These are phyloP conservation scores for Aurantiochytrium sp. DNA, from an alignment of 108 stramenopile species.

Conservation along the genomic window DNA sequence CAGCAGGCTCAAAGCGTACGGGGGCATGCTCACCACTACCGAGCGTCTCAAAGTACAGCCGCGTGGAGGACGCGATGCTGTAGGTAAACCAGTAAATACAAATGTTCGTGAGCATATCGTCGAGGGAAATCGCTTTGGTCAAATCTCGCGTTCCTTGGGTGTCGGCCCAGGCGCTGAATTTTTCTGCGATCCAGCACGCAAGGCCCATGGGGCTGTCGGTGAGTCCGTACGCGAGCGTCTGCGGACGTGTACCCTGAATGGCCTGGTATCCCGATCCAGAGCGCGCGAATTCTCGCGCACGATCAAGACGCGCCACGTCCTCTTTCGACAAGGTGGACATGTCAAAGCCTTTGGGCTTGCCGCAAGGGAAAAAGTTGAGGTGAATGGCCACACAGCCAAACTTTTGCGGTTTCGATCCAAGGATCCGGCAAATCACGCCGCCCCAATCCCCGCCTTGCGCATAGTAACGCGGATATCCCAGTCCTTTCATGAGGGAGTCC, in stretches of 20 bases:
- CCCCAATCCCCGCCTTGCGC: constrained; percentile 1
- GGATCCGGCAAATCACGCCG: neutral
- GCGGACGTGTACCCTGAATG: neutral
- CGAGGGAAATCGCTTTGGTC: neutral
- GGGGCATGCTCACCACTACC: neutral
- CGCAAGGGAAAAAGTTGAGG: neutral
- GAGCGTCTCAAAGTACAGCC: neutral
- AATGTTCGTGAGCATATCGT: neutral
- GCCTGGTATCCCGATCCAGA: neutral
- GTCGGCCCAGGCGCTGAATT: constrained; percentile 4
- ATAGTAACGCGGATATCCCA: neutral
- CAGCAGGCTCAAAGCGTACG: neutral
- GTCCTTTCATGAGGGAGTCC: neutral
- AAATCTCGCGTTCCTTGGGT: neutral
- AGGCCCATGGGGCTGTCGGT: neutral
- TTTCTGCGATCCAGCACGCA: constrained; percentile 4
- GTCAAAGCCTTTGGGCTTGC: neutral
- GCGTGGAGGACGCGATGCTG: neutral
- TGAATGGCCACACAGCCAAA: neutral
- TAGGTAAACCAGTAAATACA: neutral
- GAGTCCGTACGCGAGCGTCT: neutral
- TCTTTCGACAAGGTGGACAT: neutral
- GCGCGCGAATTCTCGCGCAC: neutral
- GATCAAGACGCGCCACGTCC: neutral
- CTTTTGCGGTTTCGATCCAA: neutral